These are phyloP conservation scores for Penicillium sp. DNA, from an alignment of 2,329 filamentous ascomycete species.

Conservation along the genomic window DNA sequence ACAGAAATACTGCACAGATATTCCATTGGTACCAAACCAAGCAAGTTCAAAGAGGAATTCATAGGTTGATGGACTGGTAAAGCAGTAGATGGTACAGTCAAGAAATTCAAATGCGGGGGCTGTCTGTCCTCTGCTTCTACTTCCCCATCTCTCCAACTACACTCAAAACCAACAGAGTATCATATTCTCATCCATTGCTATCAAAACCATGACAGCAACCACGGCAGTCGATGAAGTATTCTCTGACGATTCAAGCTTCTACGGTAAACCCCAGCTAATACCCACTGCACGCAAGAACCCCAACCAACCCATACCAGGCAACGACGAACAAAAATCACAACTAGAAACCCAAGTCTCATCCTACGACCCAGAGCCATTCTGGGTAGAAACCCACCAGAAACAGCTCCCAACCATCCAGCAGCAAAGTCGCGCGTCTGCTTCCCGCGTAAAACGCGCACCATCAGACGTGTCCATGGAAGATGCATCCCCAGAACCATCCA, in stretches of 20 bases:
- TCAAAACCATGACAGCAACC: not conserved
- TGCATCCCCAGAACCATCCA: not conserved
- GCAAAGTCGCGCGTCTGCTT: not conserved
- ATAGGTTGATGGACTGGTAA: not conserved
- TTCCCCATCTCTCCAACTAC: not conserved
- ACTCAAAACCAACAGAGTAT: not conserved
- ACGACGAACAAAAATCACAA: conserved; percentile 48
- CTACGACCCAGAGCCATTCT: conserved; percentile 55
- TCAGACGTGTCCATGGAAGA: not conserved
- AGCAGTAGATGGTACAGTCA: not conserved
- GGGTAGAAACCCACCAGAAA: conserved; percentile 34
- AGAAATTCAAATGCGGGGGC: not conserved
- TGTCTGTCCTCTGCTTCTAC: not conserved
- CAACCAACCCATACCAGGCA: conserved; percentile 48
- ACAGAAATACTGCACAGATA: not conserved
- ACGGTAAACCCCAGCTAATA: conserved; percentile 30
- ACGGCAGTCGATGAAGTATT: conserved; percentile 27
- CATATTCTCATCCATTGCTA: not conserved
- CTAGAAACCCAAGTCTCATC: conserved; percentile 52
- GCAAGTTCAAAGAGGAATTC: not conserved
- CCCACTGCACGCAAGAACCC: not conserved
- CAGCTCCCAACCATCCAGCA: conserved; percentile 37
- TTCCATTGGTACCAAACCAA: not conserved
- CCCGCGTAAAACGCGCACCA: not conserved
- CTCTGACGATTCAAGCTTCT: conserved; percentile 48